Percentiles rank a stretch among this genome's conserved stretches.
phyloP scores from a whole-genome alignment of 129 eudicot genomes.

The Artemisia annua region DNA sequence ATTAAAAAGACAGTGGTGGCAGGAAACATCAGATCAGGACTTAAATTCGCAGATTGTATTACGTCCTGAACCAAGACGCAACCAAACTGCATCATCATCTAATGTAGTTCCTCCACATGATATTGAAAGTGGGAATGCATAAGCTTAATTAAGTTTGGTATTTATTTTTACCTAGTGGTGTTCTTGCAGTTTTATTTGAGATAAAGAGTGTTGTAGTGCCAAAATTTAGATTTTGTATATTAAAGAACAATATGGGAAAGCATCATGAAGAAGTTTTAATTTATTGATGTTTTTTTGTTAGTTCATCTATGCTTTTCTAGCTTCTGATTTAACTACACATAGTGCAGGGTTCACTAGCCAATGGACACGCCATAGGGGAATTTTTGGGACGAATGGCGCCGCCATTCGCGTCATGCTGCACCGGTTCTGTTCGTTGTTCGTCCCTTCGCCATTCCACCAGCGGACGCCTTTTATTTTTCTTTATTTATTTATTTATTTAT shows the following conservation, averaged over 20 bases:
- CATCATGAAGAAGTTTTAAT: slow-evolving; percentile 7
- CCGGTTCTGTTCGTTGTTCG: too few species aligned
- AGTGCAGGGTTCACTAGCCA: too few species aligned
- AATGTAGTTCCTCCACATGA: slow-evolving; percentile 26
- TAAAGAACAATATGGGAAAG: slow-evolving; percentile 13
- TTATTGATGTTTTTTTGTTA: slow-evolving; percentile 17
- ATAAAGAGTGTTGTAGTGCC: slow-evolving; percentile 5
- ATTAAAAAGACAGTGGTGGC: slow-evolving; percentile 54
- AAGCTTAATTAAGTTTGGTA: slow-evolving; percentile 36
- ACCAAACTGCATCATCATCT: slow-evolving; percentile 32
- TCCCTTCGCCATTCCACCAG: too few species aligned
- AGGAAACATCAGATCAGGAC: slow-evolving; percentile 26
- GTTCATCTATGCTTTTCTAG: not conserved
- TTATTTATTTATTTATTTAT: too few species aligned
- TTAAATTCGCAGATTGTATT: slow-evolving; percentile 35
- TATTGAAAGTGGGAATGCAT: slow-evolving; percentile 38
- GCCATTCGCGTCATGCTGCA: too few species aligned
- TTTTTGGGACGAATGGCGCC: too few species aligned
- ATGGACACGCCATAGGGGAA: too few species aligned
- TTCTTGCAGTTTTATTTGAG: slow-evolving; percentile 16
- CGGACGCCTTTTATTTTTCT: too few species aligned
- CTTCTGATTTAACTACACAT: too few species aligned
- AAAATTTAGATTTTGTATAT: slow-evolving; percentile 16
- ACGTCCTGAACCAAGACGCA: slow-evolving; percentile 37
- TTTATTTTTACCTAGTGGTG: not conserved